phyloP scores from a whole-genome alignment of 345 rosid genomes.

The Dipteronia sinensis region DNA sequence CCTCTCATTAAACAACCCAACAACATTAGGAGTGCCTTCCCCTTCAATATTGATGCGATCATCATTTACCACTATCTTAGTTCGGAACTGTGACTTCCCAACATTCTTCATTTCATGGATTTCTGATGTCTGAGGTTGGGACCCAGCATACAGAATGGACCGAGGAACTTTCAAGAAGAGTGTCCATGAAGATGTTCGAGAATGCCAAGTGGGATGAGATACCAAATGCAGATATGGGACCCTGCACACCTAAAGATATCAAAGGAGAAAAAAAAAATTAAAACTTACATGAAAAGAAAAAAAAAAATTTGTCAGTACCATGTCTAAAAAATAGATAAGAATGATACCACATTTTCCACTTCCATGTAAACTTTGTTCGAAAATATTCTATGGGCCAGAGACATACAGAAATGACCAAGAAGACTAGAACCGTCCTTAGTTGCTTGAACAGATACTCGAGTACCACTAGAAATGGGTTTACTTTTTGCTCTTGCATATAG shows the following conservation, averaged over 20 bases:
- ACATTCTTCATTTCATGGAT: constrained; percentile 41
- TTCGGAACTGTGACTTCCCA: constrained; percentile 73
- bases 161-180: constrained; percentile 77
- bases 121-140: constrained; percentile 40
- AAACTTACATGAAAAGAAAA: constrained; percentile 10
- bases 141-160: constrained; percentile 58
- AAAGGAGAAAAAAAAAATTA: constrained; percentile 7
- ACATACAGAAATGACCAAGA: constrained; percentile 86
- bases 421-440: constrained; percentile 59
- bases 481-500: constrained; percentile 53
- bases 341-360: constrained; percentile 78
- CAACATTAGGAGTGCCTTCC: constrained; percentile 89
- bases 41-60: constrained; percentile 78
- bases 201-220: constrained; percentile 95
- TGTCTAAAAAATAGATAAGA: constrained; percentile 17
- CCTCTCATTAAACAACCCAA: constrained; percentile 65
- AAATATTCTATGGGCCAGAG: constrained; percentile 87
- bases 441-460: constrained; percentile 46
- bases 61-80: constrained; percentile 75
- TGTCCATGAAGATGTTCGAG: constrained; percentile 92
- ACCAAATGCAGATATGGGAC: constrained; percentile 82
- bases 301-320: neutral
- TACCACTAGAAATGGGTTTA: constrained; percentile 39
- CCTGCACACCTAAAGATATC: constrained; percentile 57
- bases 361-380: constrained; percentile 67